Evolutionary conservation across 371 early-diverging fungal genomes (phyloP).

Genomic region (Mucor racemosus): DNA sequence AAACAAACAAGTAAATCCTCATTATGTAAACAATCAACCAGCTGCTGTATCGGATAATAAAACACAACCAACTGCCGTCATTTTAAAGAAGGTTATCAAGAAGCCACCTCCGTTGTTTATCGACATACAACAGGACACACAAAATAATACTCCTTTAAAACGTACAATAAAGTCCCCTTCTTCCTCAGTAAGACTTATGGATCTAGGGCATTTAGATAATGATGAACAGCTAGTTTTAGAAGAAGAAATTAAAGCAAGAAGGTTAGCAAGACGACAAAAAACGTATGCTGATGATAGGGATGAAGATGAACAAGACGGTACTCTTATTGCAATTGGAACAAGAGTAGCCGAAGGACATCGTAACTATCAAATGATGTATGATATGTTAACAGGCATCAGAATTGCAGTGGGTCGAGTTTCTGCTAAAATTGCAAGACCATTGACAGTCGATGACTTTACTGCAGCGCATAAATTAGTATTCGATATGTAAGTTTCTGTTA

Average conservation of each 20-base stretch:
- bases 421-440: constrained; percentile 77
- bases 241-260: constrained; percentile 40
- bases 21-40: background rate
- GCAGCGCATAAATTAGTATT: constrained; percentile 93
- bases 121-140: constrained; percentile 4
- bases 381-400: constrained; percentile 95
- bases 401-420: constrained; percentile 77
- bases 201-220: constrained; percentile 35
- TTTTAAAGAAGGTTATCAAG: background rate
- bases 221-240: constrained; percentile 38
- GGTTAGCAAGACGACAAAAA: constrained; percentile 31
- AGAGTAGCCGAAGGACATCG: constrained; percentile 70
- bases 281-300: constrained; percentile 23
- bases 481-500: constrained; percentile 67
- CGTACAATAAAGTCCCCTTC: constrained; percentile 16
- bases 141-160: background rate
- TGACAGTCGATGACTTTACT: constrained; percentile 78
- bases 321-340: constrained; percentile 63
- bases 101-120: constrained; percentile 12
- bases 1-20: constrained; percentile 6
- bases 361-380: constrained; percentile 91
- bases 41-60: constrained; percentile 14
- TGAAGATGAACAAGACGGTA: constrained; percentile 52
- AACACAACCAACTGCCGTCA: background rate
- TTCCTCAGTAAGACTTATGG: constrained; percentile 9